phyloP scores from a whole-genome alignment of 2,329 filamentous ascomycete species.

The Xylaria sp. region DNA sequence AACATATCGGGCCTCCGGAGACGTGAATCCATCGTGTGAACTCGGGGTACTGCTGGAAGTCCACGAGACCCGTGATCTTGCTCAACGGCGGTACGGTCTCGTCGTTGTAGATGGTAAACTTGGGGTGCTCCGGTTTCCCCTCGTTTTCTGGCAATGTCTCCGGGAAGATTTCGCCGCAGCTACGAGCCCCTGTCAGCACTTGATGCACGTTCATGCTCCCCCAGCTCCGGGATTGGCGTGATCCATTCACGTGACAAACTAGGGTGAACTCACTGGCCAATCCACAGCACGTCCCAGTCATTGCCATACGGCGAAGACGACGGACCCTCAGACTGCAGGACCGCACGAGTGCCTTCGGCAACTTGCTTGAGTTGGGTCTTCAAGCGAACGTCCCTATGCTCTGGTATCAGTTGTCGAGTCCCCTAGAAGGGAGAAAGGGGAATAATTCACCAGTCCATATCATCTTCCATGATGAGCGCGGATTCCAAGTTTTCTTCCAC shows the following conservation, averaged over 20 bases:
- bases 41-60: conserved; percentile 25
- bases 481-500: conserved; percentile 33
- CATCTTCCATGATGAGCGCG: conserved; percentile 38
- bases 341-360: conserved; percentile 30
- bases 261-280: conserved; percentile 24
- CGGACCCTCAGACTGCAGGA: conserved; percentile 24
- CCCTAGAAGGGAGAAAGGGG: no score
- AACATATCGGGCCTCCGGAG: conserved; percentile 26
- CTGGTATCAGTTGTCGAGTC: not conserved
- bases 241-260: not conserved
- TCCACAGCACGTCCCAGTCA: conserved; percentile 28
- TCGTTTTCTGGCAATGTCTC: conserved; percentile 26
- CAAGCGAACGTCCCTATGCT: conserved; percentile 31
- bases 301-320: conserved; percentile 27
- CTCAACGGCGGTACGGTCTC: conserved; percentile 25
- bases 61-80: conserved; percentile 28
- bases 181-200: not conserved
- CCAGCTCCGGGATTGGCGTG: not conserved
- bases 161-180: conserved; percentile 30
- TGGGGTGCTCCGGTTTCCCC: conserved; percentile 24
- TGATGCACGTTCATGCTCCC: not conserved
- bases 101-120: conserved; percentile 27
- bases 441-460: conserved; percentile 34
- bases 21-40: conserved; percentile 28
- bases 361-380: conserved; percentile 32